Conservation (phyloP, 192 early-diverging fungal species). For the Podila epigama region DNA sequence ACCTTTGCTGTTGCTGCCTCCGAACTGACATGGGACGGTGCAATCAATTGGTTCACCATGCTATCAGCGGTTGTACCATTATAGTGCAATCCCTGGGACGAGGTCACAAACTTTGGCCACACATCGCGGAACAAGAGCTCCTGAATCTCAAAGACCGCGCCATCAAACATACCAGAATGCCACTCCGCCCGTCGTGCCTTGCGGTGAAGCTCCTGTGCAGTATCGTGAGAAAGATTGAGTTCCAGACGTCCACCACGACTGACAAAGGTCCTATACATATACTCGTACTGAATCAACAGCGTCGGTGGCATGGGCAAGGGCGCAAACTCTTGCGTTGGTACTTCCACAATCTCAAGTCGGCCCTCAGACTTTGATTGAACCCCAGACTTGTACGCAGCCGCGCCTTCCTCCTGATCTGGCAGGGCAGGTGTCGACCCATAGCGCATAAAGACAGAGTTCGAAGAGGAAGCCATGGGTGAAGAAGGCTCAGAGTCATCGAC, state of each 20-base stretch:
- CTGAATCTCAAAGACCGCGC: constrained; percentile 35
- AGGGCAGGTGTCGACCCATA: constrained; percentile 12
- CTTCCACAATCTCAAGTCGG: not conserved
- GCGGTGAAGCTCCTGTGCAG: constrained; percentile 21
- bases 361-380: not conserved
- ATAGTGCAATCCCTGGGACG: constrained; percentile 27
- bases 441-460: constrained; percentile 8
- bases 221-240: constrained; percentile 34
- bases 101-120: constrained; percentile 48
- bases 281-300: constrained; percentile 40
- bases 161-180: constrained; percentile 39
- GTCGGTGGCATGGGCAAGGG: constrained; percentile 43
- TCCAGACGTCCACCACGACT: constrained; percentile 27
- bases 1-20: not conserved
- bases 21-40: not conserved
- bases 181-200: constrained; percentile 21
- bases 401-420: constrained; percentile 21
- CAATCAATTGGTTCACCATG: not conserved
- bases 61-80: not conserved
- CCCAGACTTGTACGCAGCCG: not conserved
- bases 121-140: constrained; percentile 45
- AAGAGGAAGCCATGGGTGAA: constrained; percentile 26
- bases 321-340: not conserved
- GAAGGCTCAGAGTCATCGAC: constrained; percentile 44
- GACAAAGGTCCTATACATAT: constrained; percentile 45